A percentile compares a stretch with the other conserved stretches of the same genome.
Evolutionary conservation across 2,329 filamentous ascomycete species (phyloP).

Genomic region (Apiospora saccharicola): DNA sequence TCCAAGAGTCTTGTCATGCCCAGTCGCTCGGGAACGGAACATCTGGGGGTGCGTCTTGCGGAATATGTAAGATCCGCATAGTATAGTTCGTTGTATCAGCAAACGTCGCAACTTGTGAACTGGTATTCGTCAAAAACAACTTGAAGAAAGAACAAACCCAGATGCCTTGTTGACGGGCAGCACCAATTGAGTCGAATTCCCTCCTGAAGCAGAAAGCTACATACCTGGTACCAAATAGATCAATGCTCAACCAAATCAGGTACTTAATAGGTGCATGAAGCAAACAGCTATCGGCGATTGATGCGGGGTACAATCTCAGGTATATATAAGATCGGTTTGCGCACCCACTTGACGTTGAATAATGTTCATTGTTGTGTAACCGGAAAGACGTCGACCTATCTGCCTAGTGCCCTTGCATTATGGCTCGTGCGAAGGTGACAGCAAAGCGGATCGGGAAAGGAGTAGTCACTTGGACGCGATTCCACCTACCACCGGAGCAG

Average conservation of each 20-base stretch:
- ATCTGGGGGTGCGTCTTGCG: neutral
- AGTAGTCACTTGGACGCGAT: conserved; percentile 39
- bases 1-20: neutral
- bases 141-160: neutral
- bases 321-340: too few species aligned
- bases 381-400: neutral
- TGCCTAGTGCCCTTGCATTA: neutral
- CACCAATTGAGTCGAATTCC: neutral
- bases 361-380: too few species aligned
- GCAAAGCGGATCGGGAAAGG: conserved; percentile 41
- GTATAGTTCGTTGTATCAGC: neutral
- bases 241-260: too few species aligned
- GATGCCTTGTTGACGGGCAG: neutral
- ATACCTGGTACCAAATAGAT: too few species aligned
- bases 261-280: too few species aligned
- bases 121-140: neutral
- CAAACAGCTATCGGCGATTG: too few species aligned
- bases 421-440: conserved; percentile 41
- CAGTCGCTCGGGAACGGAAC: neutral
- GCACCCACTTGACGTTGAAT: too few species aligned
- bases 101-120: neutral
- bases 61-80: neutral
- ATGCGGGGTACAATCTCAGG: too few species aligned
- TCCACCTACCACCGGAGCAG: conserved; percentile 33
- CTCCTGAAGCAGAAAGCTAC: neutral